Percentiles rank a stretch among this genome's conserved stretches.
Evolutionary conservation across 108 stramenopile species (phyloP).

Genomic region (Conticribra guillardii): DNA sequence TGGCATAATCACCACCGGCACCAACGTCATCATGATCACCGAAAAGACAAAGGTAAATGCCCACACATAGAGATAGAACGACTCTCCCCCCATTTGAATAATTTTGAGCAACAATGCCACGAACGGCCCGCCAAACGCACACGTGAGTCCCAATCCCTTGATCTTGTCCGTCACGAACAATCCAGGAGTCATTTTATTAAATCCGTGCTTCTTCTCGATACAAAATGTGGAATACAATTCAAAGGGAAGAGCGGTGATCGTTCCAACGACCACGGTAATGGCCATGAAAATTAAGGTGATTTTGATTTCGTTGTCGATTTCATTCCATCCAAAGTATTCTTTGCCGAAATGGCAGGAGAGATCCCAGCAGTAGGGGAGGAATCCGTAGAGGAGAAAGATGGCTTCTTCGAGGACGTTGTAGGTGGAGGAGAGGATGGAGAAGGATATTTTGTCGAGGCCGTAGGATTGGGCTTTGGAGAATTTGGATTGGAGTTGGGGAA

Average conservation of each 20-base stretch:
- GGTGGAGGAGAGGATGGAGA: conserved; percentile 79
- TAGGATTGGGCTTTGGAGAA: conserved; percentile 85
- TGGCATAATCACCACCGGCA: conserved; percentile 96
- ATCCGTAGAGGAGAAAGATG: conserved; percentile 76
- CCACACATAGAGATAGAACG: conserved; percentile 96
- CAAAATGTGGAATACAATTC: conserved; percentile 90
- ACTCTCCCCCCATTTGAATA: conserved; percentile 81
- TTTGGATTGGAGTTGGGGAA: conserved; percentile 85
- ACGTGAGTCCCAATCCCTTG: conserved; percentile 80
- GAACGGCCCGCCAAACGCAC: conserved; percentile 90
- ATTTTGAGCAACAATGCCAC: conserved; percentile 85
- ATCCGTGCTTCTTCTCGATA: conserved; percentile 96
- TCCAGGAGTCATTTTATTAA: conserved; percentile 94
- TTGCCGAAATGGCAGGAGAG: conserved; percentile 41
- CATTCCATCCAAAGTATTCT: conserved; percentile 60
- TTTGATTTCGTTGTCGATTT: conserved; percentile 78
- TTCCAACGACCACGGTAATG: conserved; percentile 74
- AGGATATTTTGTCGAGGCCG: conserved; percentile 89
- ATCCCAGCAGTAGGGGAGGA: conserved; percentile 88
- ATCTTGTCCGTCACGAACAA: conserved; percentile 94
- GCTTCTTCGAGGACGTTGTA: conserved; percentile 75
- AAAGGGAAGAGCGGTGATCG: conserved; percentile 85
- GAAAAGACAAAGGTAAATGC: conserved; percentile 89
- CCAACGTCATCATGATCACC: conserved; percentile 92
- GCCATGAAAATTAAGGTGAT: conserved; percentile 83